A percentile compares a stretch with the other conserved stretches of the same genome.
These are phyloP conservation scores for Penstemon davidsonii DNA, from an alignment of 257 asterid species.

Conservation along the genomic window DNA sequence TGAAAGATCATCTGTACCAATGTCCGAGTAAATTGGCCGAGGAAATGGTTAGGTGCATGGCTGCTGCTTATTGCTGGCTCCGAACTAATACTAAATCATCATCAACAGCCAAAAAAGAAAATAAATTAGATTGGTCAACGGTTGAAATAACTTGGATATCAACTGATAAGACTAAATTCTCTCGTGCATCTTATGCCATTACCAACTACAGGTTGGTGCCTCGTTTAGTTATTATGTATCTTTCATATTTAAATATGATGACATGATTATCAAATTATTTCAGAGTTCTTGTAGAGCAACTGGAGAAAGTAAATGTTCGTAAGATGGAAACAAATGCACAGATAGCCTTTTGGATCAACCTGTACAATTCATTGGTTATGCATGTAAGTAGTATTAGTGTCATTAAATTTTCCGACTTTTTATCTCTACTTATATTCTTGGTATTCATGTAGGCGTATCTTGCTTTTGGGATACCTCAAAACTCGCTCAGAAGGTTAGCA, in stretches of 20 bases:
- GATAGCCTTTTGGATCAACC: conserved; percentile 66
- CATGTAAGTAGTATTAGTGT: conserved; percentile 40
- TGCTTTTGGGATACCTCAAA: conserved; percentile 64
- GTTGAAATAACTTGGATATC: conserved; percentile 57
- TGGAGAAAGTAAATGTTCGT: conserved; percentile 46
- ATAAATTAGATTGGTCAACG: conserved; percentile 39
- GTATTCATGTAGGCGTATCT: conserved; percentile 47
- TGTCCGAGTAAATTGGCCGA: conserved; percentile 68
- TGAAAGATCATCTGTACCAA: conserved; percentile 63
- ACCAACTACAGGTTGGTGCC: conserved; percentile 46
- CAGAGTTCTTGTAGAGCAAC: conserved; percentile 61
- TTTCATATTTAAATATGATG: not conserved
- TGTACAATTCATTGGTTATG: conserved; percentile 65
- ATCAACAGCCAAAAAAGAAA: conserved; percentile 34
- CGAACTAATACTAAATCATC: conserved; percentile 22
- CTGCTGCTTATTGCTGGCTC: conserved; percentile 61
- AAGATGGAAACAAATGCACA: conserved; percentile 50
- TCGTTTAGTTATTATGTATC: not conserved
- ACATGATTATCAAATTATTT: not conserved
- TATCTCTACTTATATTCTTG: conserved; percentile 20
- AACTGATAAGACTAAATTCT: conserved; percentile 45
- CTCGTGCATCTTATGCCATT: conserved; percentile 61
- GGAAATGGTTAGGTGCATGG: conserved; percentile 70
- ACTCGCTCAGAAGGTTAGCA: conserved; percentile 67
- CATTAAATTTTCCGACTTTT: not conserved